A percentile compares a stretch with the other conserved stretches of the same genome.
These are phyloP conservation scores for Ampelomyces quisqualis DNA, from an alignment of 2,329 filamentous ascomycete genomes.

Conservation along the genomic window DNA sequence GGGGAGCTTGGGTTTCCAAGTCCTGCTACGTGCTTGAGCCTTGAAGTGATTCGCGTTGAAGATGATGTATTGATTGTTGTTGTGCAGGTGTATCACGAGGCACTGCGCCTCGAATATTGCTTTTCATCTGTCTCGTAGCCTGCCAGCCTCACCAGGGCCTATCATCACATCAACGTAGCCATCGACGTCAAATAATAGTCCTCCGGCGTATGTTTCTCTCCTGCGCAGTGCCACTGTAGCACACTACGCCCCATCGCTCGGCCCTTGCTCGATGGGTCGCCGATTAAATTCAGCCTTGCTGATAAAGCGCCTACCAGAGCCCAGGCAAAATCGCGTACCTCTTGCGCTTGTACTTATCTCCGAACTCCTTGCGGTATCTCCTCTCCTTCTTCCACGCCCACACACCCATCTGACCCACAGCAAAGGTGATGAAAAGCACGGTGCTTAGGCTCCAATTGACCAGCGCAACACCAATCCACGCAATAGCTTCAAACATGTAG, in stretches of 20 bases:
- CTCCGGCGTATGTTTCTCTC: not conserved
- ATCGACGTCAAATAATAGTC: not conserved
- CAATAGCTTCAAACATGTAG: slow-evolving; percentile 88
- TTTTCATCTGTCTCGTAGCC: not conserved
- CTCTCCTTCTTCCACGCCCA: slow-evolving; percentile 94
- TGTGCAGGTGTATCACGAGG: not conserved
- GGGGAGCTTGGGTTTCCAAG: no score
- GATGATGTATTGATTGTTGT: no score
- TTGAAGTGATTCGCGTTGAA: no score
- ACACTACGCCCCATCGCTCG: no score
- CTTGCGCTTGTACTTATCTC: slow-evolving; percentile 95
- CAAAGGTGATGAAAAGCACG: slow-evolving; percentile 71
- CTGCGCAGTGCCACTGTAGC: no score
- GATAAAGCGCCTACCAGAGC: slow-evolving; percentile 55
- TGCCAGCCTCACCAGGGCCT: not conserved
- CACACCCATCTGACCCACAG: slow-evolving; percentile 73
- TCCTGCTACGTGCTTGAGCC: no score
- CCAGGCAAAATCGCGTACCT: slow-evolving; percentile 78
- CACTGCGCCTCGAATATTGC: not conserved
- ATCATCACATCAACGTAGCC: not conserved
- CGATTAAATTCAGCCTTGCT: not conserved
- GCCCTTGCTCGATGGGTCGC: no score
- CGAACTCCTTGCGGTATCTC: slow-evolving; percentile 86
- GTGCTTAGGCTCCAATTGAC: slow-evolving; percentile 79
- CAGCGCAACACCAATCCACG: slow-evolving; percentile 81